These are phyloP conservation scores for Flaveria ramosissima DNA, from an alignment of 129 eudicot species.

Conservation along the genomic window DNA sequence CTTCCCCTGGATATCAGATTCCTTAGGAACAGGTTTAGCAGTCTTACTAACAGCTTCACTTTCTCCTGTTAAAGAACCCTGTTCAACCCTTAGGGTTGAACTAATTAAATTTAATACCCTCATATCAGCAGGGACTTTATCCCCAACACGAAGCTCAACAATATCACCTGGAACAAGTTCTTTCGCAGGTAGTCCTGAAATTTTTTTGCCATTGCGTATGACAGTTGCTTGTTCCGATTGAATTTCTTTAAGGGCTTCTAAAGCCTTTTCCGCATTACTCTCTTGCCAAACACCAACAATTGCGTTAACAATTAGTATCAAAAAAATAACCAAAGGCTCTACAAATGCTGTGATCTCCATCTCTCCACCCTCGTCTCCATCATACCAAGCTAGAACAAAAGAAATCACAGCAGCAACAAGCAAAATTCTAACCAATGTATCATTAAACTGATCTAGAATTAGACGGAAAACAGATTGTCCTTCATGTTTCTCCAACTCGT, in stretches of 20 bases:
- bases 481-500: slow-evolving; percentile 78
- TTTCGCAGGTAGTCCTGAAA: slow-evolving; percentile 60
- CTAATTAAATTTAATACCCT: slow-evolving; percentile 63
- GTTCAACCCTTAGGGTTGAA: slow-evolving; percentile 76
- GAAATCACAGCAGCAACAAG: slow-evolving; percentile 77
- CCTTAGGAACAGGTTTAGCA: slow-evolving; percentile 53
- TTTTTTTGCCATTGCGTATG: slow-evolving; percentile 48
- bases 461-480: slow-evolving; percentile 60
- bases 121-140: slow-evolving; percentile 91
- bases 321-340: slow-evolving; percentile 81
- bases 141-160: slow-evolving; percentile 80
- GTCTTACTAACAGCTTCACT: slow-evolving; percentile 77
- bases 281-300: slow-evolving; percentile 94
- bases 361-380: slow-evolving; percentile 74
- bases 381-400: slow-evolving; percentile 75
- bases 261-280: slow-evolving; percentile 83
- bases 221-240: slow-evolving; percentile 71
- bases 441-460: slow-evolving; percentile 78
- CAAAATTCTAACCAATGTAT: slow-evolving; percentile 72
- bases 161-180: slow-evolving; percentile 94
- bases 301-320: slow-evolving; percentile 73
- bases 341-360: slow-evolving; percentile 72
- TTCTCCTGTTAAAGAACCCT: slow-evolving; percentile 87
- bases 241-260: slow-evolving; percentile 87
- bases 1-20: slow-evolving; percentile 74